Percentiles rank a stretch among this genome's conserved stretches.
These are phyloP conservation scores for Gracilaria gracilis DNA, from an alignment of 23 red algal species.

Conservation along the genomic window DNA sequence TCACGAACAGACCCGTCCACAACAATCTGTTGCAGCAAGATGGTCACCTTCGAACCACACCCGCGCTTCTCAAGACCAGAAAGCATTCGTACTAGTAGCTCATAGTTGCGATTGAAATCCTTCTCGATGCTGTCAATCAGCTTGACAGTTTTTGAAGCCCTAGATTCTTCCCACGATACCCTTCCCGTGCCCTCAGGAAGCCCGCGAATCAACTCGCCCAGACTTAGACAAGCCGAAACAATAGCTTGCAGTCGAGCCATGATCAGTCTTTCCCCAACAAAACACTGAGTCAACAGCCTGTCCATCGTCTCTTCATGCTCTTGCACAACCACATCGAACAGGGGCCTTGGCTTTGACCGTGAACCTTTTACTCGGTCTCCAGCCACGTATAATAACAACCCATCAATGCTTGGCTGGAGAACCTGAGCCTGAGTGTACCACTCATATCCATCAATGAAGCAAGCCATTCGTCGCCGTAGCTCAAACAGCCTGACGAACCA, in stretches of 20 bases:
- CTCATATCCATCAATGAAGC: constrained; percentile 53
- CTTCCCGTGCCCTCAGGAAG: not conserved
- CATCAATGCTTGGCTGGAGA: constrained; percentile 45
- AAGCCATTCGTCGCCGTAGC: constrained; percentile 56
- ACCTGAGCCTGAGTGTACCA: constrained; percentile 60
- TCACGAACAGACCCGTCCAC: no score
- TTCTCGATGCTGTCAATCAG: not conserved
- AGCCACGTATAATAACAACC: not conserved
- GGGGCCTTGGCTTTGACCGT: not conserved
- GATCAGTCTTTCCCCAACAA: constrained; percentile 45
- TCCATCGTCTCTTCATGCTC: constrained; percentile 46
- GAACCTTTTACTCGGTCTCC: not conserved
- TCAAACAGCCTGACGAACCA: constrained; percentile 18
- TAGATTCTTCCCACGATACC: not conserved
- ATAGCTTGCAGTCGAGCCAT: constrained; percentile 23
- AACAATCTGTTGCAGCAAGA: not conserved
- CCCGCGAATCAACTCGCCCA: not conserved
- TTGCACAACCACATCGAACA: constrained; percentile 39
- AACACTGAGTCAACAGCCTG: constrained; percentile 49
- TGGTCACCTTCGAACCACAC: not conserved
- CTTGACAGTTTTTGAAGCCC: not conserved
- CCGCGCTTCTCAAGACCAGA: not conserved
- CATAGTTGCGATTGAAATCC: not conserved
- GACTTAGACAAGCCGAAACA: constrained; percentile 2
- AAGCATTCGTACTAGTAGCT: constrained; percentile 3